These are phyloP conservation scores for Sporothrix brunneoviolacea DNA, from an alignment of 2,329 filamentous ascomycete genomes.

Conservation along the genomic window DNA sequence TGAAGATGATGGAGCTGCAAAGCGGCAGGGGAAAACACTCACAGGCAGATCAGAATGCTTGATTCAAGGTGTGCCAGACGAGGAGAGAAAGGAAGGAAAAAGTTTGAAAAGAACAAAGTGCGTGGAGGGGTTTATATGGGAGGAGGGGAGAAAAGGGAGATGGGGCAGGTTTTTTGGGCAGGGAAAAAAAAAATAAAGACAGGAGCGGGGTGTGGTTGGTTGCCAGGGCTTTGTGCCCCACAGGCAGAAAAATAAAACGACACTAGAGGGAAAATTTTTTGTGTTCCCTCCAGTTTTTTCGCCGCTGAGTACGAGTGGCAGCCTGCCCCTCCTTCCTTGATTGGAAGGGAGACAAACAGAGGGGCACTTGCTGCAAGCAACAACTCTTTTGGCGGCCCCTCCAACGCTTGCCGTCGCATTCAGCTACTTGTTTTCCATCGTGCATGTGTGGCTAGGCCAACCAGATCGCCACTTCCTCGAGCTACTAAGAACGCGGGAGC, in stretches of 20 bases:
- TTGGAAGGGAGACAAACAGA: constrained; percentile 8
- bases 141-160: constrained; percentile 2
- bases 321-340: constrained; percentile 16
- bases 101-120: constrained; percentile 16
- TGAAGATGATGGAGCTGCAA: constrained; percentile 12
- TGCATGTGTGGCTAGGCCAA: constrained; percentile 6
- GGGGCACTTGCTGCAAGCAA: background rate
- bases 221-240: constrained; percentile 20
- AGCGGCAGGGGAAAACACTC: constrained; percentile 14
- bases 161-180: constrained; percentile 8
- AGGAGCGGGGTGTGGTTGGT: constrained; percentile 19
- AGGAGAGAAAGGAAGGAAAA: constrained; percentile 25
- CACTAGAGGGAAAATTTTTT: constrained; percentile 14
- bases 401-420: background rate
- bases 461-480: constrained; percentile 11
- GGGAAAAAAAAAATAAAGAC: constrained; percentile 5
- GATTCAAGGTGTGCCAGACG: constrained; percentile 35
- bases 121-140: constrained; percentile 21
- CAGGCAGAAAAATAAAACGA: constrained; percentile 16
- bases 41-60: constrained; percentile 32
- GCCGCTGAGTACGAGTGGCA: background rate
- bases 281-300: constrained; percentile 5
- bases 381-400: background rate
- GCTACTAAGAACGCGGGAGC: constrained; percentile 1
- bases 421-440: constrained; percentile 1